phyloP scores from a whole-genome alignment of 208 protist species.

The Phytomonas sp. region DNA sequence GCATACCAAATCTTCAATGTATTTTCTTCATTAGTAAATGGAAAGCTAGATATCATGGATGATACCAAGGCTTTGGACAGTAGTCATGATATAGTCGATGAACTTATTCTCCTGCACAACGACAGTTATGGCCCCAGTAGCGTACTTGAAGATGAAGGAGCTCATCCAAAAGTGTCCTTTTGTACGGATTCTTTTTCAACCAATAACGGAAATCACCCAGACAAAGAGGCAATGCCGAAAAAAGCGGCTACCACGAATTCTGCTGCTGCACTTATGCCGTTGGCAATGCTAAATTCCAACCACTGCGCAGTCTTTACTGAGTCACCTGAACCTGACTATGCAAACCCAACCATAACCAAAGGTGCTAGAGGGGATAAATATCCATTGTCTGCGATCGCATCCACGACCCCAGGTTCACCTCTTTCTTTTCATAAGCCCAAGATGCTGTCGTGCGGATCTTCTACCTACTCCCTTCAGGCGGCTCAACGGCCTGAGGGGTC shows the following conservation, averaged over 20 bases:
- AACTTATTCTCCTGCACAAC: neutral
- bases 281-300: neutral
- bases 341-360: neutral
- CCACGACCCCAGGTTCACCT: neutral
- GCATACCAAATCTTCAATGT: constrained; percentile 53
- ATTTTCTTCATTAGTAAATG: constrained; percentile 48
- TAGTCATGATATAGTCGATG: neutral
- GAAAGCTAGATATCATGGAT: constrained; percentile 38
- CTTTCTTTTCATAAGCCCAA: neutral
- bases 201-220: neutral
- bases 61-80: constrained; percentile 6
- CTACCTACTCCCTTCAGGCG: neutral
- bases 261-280: neutral
- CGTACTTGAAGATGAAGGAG: neutral
- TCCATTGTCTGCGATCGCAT: neutral
- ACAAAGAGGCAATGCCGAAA: neutral
- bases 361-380: neutral
- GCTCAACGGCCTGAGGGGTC: neutral
- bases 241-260: neutral
- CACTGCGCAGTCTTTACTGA: neutral
- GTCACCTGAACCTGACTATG: neutral
- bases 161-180: neutral
- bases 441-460: neutral
- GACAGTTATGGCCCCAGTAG: neutral
- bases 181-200: neutral